Evolutionary conservation across 495 filamentous ascomycete genomes (phyloP).

Genomic region (Penicillium coffeae): DNA sequence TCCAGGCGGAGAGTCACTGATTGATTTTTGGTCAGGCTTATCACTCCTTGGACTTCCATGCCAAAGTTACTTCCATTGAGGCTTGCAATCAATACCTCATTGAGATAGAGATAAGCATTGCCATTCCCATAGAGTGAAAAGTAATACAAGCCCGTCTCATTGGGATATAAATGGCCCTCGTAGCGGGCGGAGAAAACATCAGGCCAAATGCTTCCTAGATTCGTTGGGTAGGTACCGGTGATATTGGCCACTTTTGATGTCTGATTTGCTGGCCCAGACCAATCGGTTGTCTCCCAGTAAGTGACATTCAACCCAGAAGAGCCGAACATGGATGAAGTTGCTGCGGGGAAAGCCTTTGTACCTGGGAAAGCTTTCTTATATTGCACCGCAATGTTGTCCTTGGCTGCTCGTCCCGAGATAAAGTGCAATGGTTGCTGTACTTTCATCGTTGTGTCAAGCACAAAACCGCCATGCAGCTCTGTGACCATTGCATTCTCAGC

Average conservation of each 20-base stretch:
- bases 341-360: background rate
- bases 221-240: background rate
- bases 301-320: slow-evolving; percentile 1
- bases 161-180: background rate
- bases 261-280: slow-evolving; percentile 1
- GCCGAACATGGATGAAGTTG: slow-evolving; percentile 1
- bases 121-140: slow-evolving; percentile 1
- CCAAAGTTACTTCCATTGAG: slow-evolving; percentile 1
- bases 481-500: background rate
- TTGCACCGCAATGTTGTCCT: background rate
- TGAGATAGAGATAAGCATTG: background rate
- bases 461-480: background rate
- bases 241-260: slow-evolving; percentile 1
- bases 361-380: slow-evolving; percentile 2
- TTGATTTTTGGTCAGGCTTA: background rate
- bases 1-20: background rate
- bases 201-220: slow-evolving; percentile 1
- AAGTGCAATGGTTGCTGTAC: background rate
- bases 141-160: slow-evolving; percentile 1
- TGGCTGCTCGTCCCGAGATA: background rate
- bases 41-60: slow-evolving; percentile 3
- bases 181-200: background rate
- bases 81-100: background rate
- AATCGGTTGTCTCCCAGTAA: slow-evolving; percentile 2
- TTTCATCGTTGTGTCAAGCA: background rate